Evolutionary conservation across 768 basidiomycete genomes (phyloP).

Genomic region (Tylopilus plumbeoviolaceoides): DNA sequence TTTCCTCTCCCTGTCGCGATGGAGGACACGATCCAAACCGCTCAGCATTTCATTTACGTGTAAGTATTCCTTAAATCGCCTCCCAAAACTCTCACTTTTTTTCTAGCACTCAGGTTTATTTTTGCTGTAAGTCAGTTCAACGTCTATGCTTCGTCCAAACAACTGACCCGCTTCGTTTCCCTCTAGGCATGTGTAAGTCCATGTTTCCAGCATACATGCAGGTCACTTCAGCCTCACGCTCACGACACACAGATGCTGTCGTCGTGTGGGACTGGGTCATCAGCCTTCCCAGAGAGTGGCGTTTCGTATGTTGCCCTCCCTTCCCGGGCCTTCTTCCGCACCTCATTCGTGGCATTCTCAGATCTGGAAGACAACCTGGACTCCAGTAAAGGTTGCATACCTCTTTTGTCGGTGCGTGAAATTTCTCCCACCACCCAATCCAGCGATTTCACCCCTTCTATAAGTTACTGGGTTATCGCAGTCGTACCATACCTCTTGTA

Average conservation of each 20-base stretch:
- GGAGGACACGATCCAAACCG: conserved; percentile 49
- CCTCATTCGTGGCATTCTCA: conserved; percentile 24
- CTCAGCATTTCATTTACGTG: conserved; percentile 77
- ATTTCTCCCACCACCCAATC: conserved; percentile 11
- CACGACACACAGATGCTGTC: conserved; percentile 57
- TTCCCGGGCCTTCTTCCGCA: neutral
- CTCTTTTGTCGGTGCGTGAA: conserved; percentile 72
- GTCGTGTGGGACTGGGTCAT: conserved; percentile 86
- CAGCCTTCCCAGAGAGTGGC: conserved; percentile 72
- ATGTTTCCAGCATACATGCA: conserved; percentile 18
- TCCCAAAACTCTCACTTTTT: conserved; percentile 4
- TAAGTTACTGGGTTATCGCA: conserved; percentile 77
- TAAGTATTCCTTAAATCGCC: conserved; percentile 24
- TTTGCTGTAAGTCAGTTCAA: conserved; percentile 63
- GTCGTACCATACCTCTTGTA: conserved; percentile 77
- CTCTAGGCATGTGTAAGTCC: conserved; percentile 67
- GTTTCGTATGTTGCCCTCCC: conserved; percentile 49
- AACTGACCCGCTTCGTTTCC: conserved; percentile 30
- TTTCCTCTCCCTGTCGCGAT: conserved; percentile 28
- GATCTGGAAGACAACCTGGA: conserved; percentile 85
- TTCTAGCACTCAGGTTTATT: conserved; percentile 65
- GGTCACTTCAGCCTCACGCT: neutral
- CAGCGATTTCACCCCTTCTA: conserved; percentile 4
- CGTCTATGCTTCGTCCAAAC: conserved; percentile 15
- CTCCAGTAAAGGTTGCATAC: conserved; percentile 78